A percentile compares a stretch with the other conserved stretches of the same genome.
Conservation (phyloP, 2,329 filamentous ascomycete species). For the Cladobotryum mycophilum region DNA sequence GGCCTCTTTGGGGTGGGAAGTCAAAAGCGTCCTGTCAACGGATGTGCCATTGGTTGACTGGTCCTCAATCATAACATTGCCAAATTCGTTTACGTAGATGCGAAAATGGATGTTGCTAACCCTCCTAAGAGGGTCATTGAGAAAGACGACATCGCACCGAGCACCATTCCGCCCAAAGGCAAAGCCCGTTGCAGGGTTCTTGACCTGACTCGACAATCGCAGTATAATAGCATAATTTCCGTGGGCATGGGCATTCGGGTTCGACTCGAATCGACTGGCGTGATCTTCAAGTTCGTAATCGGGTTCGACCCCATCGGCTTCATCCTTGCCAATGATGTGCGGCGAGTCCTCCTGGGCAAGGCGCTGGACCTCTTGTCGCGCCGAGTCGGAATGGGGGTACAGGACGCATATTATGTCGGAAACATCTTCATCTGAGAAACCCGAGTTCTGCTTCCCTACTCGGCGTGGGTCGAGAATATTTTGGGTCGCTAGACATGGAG, state of each 20-base stretch:
- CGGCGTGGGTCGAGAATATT: slow-evolving; percentile 70
- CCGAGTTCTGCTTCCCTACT: slow-evolving; percentile 72
- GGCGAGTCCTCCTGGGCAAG: slow-evolving; percentile 42
- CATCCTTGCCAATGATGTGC: slow-evolving; percentile 45
- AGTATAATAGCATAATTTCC: slow-evolving; percentile 68
- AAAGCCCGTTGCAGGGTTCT: slow-evolving; percentile 67
- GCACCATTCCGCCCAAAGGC: slow-evolving; percentile 72
- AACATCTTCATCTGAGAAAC: slow-evolving; percentile 74
- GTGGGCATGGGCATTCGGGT: slow-evolving; percentile 32
- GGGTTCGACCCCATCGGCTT: slow-evolving; percentile 44
- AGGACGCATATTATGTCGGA: slow-evolving; percentile 86
- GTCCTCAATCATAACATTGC: slow-evolving; percentile 86
- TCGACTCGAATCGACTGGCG: slow-evolving; percentile 37
- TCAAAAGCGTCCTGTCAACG: slow-evolving; percentile 68
- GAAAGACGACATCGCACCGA: slow-evolving; percentile 67
- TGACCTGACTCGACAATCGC: slow-evolving; percentile 67
- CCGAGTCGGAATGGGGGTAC: slow-evolving; percentile 67
- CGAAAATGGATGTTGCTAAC: slow-evolving; percentile 96
- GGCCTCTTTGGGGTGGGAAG: slow-evolving; percentile 30
- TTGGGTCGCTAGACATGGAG: slow-evolving; percentile 14
- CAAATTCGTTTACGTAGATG: slow-evolving; percentile 82
- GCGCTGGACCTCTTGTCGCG: slow-evolving; percentile 60
- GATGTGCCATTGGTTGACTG: slow-evolving; percentile 93
- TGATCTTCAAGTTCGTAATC: slow-evolving; percentile 48
- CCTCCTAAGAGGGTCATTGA: slow-evolving; percentile 60